Evolutionary conservation across 306 rosid species (phyloP), one percentile per base, ranked within the genome.

Genomic region (Corylus americana): DNA sequence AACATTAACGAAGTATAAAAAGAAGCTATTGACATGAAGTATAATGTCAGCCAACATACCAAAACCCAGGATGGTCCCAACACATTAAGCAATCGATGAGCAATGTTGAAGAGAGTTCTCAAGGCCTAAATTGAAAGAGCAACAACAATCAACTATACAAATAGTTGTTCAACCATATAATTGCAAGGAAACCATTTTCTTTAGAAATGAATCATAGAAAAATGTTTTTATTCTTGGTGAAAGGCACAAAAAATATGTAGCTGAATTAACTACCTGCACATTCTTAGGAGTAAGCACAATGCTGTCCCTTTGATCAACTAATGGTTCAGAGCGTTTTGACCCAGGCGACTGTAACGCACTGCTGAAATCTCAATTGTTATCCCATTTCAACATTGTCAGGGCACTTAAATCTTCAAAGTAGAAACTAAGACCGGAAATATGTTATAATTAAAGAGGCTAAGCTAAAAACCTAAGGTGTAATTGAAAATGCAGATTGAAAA

Each of bases 21-120:
- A 27, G 55, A 20, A 77, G 22, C 29, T 44, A 82, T 45, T 39
- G 51, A 71, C 22, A 63, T 70, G 80, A 20, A 11, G 79, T 25
- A 37, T 35, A 67, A 79, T 53, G 50, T 55, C 77, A 77, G 66
- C 48, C 39, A 37, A 88, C 97, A 12, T 91, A 94, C 98, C 97
- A 94, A 82, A 74, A 94, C 97, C 98, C 98, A 94, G 16, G 98
- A 94, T 72, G 95, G 97, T 18, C 98, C 98, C 92, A 94, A 79
- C 83, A 94, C 95, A 86, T 94, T 94, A 82, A 91, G 97, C 80
- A 94, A 80, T 57, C 98, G 94, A 74, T 94, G 98, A 77, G 98
- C 97, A 80, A 92, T 90, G 88, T 94, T 94, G 93, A 94, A 94
- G 68, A 94, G 94, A 73, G 98, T 94, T 88, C 98, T 91, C 81